A percentile compares a stretch with the other conserved stretches of the same genome.
Conservation (phyloP, 176 grass and related monocot species). For the Oryza meridionalis region DNA sequence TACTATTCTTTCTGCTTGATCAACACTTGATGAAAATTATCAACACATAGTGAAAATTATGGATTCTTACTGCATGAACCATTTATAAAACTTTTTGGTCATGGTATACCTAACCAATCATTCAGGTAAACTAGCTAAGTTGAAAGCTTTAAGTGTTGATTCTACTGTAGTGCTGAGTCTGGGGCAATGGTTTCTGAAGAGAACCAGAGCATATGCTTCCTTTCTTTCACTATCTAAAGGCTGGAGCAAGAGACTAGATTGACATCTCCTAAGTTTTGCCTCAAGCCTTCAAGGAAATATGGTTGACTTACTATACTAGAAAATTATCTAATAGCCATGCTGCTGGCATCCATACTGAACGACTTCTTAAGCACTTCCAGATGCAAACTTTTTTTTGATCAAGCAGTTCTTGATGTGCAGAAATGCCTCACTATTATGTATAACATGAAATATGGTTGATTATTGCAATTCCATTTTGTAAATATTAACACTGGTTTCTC, state of each 20-base stretch:
- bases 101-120: background rate
- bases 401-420: background rate
- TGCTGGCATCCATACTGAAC: no score
- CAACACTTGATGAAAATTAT: background rate
- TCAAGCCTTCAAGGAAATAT: constrained; percentile 15
- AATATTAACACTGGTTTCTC: constrained; percentile 7
- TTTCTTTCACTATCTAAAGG: background rate
- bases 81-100: background rate
- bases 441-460: constrained; percentile 4
- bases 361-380: background rate
- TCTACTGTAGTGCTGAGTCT: background rate
- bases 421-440: background rate
- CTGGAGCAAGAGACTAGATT: background rate
- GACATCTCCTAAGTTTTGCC: background rate
- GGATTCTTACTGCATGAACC: background rate
- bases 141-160: background rate
- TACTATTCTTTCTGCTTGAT: background rate
- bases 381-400: background rate
- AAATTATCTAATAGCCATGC: constrained; percentile 12
- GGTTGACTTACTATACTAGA: background rate
- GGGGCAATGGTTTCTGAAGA: background rate
- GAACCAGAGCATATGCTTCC: background rate
- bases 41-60: background rate
- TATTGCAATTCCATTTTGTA: constrained; percentile 9
- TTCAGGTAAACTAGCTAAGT: background rate